Conservation (phyloP, 2,329 filamentous ascomycete genomes). For the Aureobasidium melanogenum region DNA sequence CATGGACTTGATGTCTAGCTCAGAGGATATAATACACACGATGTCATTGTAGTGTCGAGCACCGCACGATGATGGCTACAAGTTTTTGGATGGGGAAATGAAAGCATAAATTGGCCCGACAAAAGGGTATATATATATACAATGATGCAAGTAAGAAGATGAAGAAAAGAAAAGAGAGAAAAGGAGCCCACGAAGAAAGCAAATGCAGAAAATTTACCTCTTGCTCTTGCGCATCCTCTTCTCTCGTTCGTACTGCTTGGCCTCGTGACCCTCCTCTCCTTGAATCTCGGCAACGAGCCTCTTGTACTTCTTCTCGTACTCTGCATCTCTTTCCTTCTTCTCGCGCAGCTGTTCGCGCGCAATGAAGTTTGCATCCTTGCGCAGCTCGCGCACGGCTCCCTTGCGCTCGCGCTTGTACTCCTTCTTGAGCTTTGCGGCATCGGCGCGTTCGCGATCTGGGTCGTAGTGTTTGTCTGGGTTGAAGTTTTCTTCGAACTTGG, state of each 20-base stretch:
- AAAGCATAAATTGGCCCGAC: neutral
- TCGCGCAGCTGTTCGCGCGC: slow-evolving; percentile 79
- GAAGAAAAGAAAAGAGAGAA: neutral
- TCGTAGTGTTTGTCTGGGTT: slow-evolving; percentile 97
- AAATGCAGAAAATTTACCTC: slow-evolving; percentile 24
- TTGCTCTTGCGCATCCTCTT: slow-evolving; percentile 64
- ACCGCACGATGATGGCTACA: neutral
- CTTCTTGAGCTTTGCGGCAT: slow-evolving; percentile 71
- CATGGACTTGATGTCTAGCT: neutral
- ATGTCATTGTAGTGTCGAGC: neutral
- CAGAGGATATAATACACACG: neutral
- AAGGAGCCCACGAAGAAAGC: neutral
- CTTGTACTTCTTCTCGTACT: slow-evolving; percentile 95
- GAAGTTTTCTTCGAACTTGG: slow-evolving; percentile 93
- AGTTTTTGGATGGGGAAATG: neutral
- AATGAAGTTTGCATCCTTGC: slow-evolving; percentile 93
- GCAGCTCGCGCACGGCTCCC: slow-evolving; percentile 84
- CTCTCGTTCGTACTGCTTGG: slow-evolving; percentile 83
- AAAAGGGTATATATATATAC: neutral
- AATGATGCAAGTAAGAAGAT: neutral
- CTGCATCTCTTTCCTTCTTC: slow-evolving; percentile 88
- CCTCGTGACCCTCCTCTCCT: slow-evolving; percentile 78
- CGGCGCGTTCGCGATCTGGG: slow-evolving; percentile 79
- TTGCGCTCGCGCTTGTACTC: slow-evolving; percentile 95
- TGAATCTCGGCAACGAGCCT: slow-evolving; percentile 90